Evolutionary conservation across 1,284 basidiomycete species (phyloP).

Genomic region (Trichosporon faecale): DNA sequence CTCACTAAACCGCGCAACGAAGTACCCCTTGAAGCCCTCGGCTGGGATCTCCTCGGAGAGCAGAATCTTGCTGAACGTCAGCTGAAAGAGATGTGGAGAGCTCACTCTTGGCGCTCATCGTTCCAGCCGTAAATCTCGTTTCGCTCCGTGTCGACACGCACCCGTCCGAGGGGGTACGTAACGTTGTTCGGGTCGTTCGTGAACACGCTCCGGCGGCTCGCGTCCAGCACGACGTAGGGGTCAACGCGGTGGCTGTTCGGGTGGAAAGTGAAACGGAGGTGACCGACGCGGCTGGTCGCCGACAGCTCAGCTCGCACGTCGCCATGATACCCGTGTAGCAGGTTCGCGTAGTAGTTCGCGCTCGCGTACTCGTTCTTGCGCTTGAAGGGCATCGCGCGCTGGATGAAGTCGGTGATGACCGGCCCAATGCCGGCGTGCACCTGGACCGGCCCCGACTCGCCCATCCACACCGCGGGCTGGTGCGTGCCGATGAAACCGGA

Average conservation of each 20-base stretch:
- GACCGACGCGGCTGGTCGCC: constrained; percentile 75
- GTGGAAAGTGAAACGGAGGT: constrained; percentile 69
- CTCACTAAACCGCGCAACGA: constrained; percentile 67
- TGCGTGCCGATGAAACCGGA: constrained; percentile 70
- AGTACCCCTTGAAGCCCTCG: constrained; percentile 63
- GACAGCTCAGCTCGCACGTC: constrained; percentile 63
- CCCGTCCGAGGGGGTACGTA: constrained; percentile 61
- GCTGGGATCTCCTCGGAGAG: constrained; percentile 54
- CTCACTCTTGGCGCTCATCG: constrained; percentile 70
- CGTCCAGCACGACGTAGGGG: constrained; percentile 69
- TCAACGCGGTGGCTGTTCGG: constrained; percentile 48
- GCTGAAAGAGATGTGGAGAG: constrained; percentile 48
- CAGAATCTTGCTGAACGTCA: constrained; percentile 39
- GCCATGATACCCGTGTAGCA: constrained; percentile 59
- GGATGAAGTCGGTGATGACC: constrained; percentile 60
- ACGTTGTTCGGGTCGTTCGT: constrained; percentile 58
- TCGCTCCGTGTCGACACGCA: constrained; percentile 56
- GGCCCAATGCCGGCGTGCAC: constrained; percentile 62
- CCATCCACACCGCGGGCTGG: constrained; percentile 89
- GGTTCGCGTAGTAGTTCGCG: constrained; percentile 66
- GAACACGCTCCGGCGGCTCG: constrained; percentile 62
- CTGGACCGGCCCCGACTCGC: constrained; percentile 65
- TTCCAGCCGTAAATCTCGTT: constrained; percentile 68
- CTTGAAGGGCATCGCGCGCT: constrained; percentile 62
- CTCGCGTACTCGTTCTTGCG: constrained; percentile 63